Evolutionary conservation across 225 moss, liverwort and hornwort genomes (phyloP), one percentile per base, ranked within the genome.

Genomic region (Lunularia cruciata): DNA sequence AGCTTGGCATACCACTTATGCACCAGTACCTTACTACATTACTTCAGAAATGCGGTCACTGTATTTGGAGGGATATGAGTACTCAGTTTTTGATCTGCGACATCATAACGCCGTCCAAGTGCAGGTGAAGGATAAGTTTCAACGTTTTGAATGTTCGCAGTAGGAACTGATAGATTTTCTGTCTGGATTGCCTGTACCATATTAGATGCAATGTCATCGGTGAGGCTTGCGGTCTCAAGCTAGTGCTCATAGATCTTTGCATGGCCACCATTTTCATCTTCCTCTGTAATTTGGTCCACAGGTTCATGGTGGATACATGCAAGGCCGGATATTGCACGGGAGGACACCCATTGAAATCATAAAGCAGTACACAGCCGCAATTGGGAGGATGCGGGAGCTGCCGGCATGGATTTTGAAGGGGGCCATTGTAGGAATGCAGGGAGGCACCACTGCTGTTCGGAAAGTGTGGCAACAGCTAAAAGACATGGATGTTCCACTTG

Each of bases 1-100:
- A 43, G 84, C 89, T 63, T 94, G 94, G 94, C 91, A 94, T 68
- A 89, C 91, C 2, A 89, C 94, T 1, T 94, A 94, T 51, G 89
- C 94, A 26, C 91, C 94, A 1, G 72, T 83, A 1, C 94, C 94
- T 40, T 85, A 89, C 36, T 91, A 94, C 80, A 82, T 94, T 35
- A 94, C 94, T 2, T 89, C 89, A 12, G 78, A 87, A 20, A 89
- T 91, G 85, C 84, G 90, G 71, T 91, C 94, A 16, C 70, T 94
- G n/a, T 91, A 67, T 43, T 53, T 94, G 67, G 91, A 94, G 70
- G 78, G 83, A 10, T 91, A 89, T 43, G 91, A 91, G 60, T 84
- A 83, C 65, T 70, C 87, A 37, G 80, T 89, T 9, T 94, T 94
- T 26, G 91, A 94, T 76, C 79, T 94, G 26, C 77, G 83, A 8